Conservation (phyloP, 495 filamentous ascomycete genomes). For the Tuber brumale region DNA sequence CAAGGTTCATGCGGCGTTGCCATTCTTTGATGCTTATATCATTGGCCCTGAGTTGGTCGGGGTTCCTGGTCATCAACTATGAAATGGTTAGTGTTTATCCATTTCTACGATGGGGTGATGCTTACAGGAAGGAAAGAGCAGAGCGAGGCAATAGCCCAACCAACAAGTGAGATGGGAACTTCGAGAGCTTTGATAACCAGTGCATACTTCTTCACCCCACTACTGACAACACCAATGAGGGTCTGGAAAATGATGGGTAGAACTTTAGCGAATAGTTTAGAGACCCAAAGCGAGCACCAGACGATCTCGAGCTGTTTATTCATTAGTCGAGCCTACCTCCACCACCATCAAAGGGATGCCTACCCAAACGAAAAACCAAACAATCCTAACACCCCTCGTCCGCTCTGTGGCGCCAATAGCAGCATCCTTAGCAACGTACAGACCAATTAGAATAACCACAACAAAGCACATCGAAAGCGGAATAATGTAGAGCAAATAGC, state of each 20-base stretch:
- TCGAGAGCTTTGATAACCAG: conserved; percentile 71
- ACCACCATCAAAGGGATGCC: conserved; percentile 6
- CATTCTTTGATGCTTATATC: conserved; percentile 48
- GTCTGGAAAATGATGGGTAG: conserved; percentile 81
- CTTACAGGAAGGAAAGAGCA: conserved; percentile 67
- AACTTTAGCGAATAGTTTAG: conserved; percentile 71
- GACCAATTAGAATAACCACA: conserved; percentile 66
- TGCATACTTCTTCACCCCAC: conserved; percentile 88
- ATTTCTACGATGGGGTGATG: conserved; percentile 29
- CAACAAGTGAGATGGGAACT: conserved; percentile 77
- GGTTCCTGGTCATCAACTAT: conserved; percentile 42
- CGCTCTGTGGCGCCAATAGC: conserved; percentile 47
- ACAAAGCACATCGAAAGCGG: conserved; percentile 71
- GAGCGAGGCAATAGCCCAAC: conserved; percentile 74
- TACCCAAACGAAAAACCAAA: conserved; percentile 77
- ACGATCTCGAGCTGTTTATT: conserved; percentile 61
- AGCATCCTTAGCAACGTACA: conserved; percentile 48
- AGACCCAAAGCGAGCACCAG: conserved; percentile 81
- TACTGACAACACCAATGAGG: conserved; percentile 79
- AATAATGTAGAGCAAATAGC: conserved; percentile 82
- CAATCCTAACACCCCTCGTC: conserved; percentile 54
- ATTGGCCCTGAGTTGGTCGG: conserved; percentile 29
- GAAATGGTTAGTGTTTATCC: conserved; percentile 12
- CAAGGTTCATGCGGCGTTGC: conserved; percentile 59
- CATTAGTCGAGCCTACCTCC: conserved; percentile 3